Conservation (phyloP, 1,284 basidiomycete species). For the Coniophora puteana region DNA sequence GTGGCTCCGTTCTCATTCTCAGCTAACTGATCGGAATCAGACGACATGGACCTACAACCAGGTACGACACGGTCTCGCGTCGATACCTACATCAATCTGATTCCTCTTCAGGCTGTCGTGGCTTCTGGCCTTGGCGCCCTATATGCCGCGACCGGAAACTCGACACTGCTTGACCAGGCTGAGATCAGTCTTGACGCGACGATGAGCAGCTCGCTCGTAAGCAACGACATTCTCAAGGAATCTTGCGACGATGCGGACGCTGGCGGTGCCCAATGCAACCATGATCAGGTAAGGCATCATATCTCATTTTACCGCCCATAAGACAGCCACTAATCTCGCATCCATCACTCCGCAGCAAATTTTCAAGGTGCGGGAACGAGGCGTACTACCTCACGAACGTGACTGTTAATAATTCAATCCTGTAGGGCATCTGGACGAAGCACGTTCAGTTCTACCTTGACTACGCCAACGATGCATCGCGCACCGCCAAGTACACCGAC, state of each 20-base stretch:
- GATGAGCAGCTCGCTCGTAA: constrained; percentile 32
- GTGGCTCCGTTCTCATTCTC: neutral
- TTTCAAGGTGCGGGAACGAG: constrained; percentile 36
- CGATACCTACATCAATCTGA: neutral
- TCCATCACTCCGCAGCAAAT: constrained; percentile 30
- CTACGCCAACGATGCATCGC: constrained; percentile 30
- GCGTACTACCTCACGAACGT: too few relatives aligned
- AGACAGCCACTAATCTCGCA: neutral
- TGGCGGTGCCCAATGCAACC: constrained; percentile 37
- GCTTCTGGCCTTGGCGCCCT: constrained; percentile 48
- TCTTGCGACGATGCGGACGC: constrained; percentile 43
- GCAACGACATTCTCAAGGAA: constrained; percentile 42
- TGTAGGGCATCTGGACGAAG: constrained; percentile 40
- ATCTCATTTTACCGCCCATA: neutral
- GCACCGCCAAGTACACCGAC: constrained; percentile 33
- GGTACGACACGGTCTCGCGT: constrained; percentile 20
- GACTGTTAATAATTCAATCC: neutral
- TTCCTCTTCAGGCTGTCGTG: constrained; percentile 41
- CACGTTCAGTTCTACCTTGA: constrained; percentile 42
- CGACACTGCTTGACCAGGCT: constrained; percentile 39
- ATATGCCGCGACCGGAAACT: constrained; percentile 35
- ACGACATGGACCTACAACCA: constrained; percentile 58
- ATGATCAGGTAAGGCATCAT: constrained; percentile 41
- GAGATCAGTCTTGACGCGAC: constrained; percentile 51
- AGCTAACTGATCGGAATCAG: constrained; percentile 21